Base-by-base conservation (phyloP, 345 rosid genomes). In the Populus deltoides region DNA sequence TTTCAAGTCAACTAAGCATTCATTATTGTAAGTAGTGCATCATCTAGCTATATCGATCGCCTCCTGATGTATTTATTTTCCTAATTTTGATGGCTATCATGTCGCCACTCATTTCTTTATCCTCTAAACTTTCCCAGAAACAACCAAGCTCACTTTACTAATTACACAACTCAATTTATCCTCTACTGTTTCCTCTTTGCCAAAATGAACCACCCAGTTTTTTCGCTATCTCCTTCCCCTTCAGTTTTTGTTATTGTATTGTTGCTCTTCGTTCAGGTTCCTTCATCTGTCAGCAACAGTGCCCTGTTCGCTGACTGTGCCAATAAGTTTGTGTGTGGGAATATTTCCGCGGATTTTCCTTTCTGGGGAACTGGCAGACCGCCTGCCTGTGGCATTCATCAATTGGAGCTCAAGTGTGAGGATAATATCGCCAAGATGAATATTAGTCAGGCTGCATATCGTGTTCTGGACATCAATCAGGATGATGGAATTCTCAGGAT, bases 321-420 rank as follows among this genome's bases (percentile, higher is more conserved):
- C 0, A 0, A 49, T 12, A 20, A 5, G 35, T 87, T 83, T 69
- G 17, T 13, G 31, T 90, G 92, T 31, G 88, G 89, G 51, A 41
- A 63, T 0, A 3, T 88, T 63, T 20, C 62, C 0, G 82, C 78
- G 0, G 72, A 79, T 8, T 89, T 59, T 75, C 94, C 92, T 61
- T 90, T 90, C 78, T 83, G 78, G 61, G 90, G 91, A 74, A 62
- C 49, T 1, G 41, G 0, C 6, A 74, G 83, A 12, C 45, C n/a
- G 0, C 0, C 0, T 0, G 0, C 0, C 29, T 89, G 94, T 22
- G 92, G 91, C 2, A 78, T 81, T 73, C 89, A 81, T 12, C 59
- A 0, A 3, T 62, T 89, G 22, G n/a, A 77, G 81, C 89, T 91
- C 45, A 3, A 6, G 5, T 88, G 92, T 6, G 20, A 53, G 2